These are phyloP conservation scores for Cubamyces lactineus DNA, from an alignment of 768 basidiomycete genomes.

Conservation along the genomic window DNA sequence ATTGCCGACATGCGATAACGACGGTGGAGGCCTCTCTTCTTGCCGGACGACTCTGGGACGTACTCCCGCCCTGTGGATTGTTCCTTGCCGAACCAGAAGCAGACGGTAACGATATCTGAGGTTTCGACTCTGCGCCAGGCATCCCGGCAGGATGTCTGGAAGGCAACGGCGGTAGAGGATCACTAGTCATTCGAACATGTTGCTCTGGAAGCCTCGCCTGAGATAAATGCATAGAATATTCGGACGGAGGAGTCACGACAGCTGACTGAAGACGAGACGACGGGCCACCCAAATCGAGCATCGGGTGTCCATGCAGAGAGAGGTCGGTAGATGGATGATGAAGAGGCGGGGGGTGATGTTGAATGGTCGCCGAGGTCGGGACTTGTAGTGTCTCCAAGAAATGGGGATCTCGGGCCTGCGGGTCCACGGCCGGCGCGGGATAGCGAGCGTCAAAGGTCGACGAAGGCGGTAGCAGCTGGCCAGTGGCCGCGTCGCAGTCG, in stretches of 20 bases:
- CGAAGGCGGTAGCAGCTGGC: conserved; percentile 26
- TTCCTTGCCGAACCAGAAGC: conserved; percentile 25
- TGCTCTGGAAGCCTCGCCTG: conserved; percentile 32
- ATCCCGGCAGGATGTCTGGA: conserved; percentile 29
- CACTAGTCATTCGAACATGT: conserved; percentile 27
- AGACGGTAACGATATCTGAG: conserved; percentile 25
- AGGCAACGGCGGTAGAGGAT: conserved; percentile 23
- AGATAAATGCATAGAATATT: conserved; percentile 34
- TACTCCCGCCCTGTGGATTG: conserved; percentile 29
- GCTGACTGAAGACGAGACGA: conserved; percentile 27
- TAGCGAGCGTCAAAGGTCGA: conserved; percentile 34
- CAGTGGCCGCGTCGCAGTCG: conserved; percentile 25
- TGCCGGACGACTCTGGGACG: conserved; percentile 28
- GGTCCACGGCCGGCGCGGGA: conserved; percentile 25
- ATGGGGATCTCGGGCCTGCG: conserved; percentile 33
- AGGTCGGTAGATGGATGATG: conserved; percentile 25
- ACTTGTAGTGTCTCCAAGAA: conserved; percentile 33
- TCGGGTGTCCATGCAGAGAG: conserved; percentile 30
- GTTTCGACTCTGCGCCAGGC: conserved; percentile 25
- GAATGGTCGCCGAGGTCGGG: conserved; percentile 30
- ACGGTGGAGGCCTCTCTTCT: conserved; percentile 50
- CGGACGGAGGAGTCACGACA: conserved; percentile 28
- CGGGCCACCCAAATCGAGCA: conserved; percentile 30
- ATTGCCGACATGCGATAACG: conserved; percentile 86
- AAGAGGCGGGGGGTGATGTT: conserved; percentile 29